Percentiles rank a stretch among this genome's conserved stretches.
Evolutionary conservation across 2,329 filamentous ascomycete genomes (phyloP).

Genomic region (Chaetomium sp.): DNA sequence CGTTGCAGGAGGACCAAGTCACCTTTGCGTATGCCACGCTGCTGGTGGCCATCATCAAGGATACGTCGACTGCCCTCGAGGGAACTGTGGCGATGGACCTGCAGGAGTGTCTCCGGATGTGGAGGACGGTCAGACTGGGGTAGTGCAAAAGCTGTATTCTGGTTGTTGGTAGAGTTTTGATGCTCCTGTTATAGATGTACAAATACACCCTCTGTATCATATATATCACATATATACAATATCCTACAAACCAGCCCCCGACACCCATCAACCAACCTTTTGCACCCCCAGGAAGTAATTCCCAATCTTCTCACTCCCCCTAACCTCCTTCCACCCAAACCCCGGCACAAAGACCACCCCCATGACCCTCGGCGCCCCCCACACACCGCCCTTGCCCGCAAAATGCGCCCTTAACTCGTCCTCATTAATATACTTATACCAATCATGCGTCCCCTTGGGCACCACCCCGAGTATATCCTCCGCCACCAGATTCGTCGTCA

Average conservation of each 20-base stretch:
- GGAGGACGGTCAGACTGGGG: slow-evolving; percentile 56
- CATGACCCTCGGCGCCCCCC: slow-evolving; percentile 65
- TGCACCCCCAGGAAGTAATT: slow-evolving; percentile 96
- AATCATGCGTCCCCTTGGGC: slow-evolving; percentile 91
- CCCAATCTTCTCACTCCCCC: slow-evolving; percentile 79
- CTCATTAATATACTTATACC: slow-evolving; percentile 93
- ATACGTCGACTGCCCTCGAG: slow-evolving; percentile 49
- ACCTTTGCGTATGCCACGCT: slow-evolving; percentile 53
- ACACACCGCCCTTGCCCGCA: slow-evolving; percentile 47
- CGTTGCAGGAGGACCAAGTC: slow-evolving; percentile 44
- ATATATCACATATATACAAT: slow-evolving; percentile 1
- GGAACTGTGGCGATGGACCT: slow-evolving; percentile 55
- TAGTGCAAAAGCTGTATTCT: slow-evolving; percentile 32
- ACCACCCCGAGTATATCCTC: slow-evolving; percentile 88
- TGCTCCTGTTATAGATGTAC: not conserved
- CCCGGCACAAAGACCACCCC: slow-evolving; percentile 91
- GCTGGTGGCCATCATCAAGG: slow-evolving; percentile 51
- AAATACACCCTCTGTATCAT: not conserved
- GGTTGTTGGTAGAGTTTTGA: not conserved
- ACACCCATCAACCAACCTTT: slow-evolving; percentile 35
- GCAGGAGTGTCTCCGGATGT: slow-evolving; percentile 57
- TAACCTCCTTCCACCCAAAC: slow-evolving; percentile 82
- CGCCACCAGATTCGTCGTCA: slow-evolving; percentile 89
- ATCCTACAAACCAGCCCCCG: not conserved
- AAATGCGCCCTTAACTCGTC: slow-evolving; percentile 68